Evolutionary conservation across 441 rosid genomes (phyloP), one percentile per base, ranked within the genome.

Genomic region (Aquilaria agallochum): DNA sequence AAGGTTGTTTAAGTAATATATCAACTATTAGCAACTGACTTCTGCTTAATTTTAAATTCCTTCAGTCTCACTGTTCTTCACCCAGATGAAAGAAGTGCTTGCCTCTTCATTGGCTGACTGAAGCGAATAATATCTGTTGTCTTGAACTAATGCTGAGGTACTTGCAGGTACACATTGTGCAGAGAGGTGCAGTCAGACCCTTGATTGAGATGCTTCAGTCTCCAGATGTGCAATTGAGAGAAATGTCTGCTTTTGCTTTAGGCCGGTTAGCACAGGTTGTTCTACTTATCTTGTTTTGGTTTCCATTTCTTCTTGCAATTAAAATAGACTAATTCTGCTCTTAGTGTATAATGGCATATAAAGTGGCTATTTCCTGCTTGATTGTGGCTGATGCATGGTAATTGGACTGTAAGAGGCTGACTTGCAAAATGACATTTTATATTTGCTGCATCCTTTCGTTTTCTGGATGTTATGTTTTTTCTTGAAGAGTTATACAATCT

Each of bases 181-280:
- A 95, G 67, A 82, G 99, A 72, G 99, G 99, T 75, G 98, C 99
- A 52, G 96, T 95, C 51, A 80, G 78, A 64, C 99, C 99, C 70
- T 77, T 95, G 67, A 89, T 95, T 47, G 98, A 89, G 56, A 92
- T 95, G 99, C 97, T 95, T 59, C 94, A 86, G 69, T 86, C 98
- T 42, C 64, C 80, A 0, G 99, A 95, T 70, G 81, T 89, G 31
- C 99, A 95, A 74, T 78, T 95, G 78, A 88, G 87, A 76, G 99
- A 95, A 82, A 95, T 95, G 99, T 89, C 99, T 5, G 97, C 99
- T 64, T 95, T 95, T 83, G 99, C 99, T 62, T 74, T 95, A 78
- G 99, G 99, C 83, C 86, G 99, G 75, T 76, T 95, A 90, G 98
- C 99, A 12, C 99, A 92, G 99, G 99, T 95, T 66, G 70, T 59